Evolutionary conservation across 2,329 filamentous ascomycete species (phyloP).

Genomic region (Biscogniauxia sp.): DNA sequence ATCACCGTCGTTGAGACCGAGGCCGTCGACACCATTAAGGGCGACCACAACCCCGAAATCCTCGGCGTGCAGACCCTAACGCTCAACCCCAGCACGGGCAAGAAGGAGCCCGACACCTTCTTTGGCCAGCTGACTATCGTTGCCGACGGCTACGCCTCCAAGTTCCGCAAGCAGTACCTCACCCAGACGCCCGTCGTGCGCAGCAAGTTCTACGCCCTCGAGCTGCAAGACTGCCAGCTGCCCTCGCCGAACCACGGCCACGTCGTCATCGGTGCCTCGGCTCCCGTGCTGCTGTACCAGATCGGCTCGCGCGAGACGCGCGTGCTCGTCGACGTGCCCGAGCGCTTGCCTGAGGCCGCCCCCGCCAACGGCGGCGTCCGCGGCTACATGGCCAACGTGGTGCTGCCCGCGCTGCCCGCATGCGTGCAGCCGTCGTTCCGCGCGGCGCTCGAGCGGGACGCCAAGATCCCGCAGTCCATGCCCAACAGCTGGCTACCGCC

Average conservation of each 20-base stretch:
- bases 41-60: constrained; percentile 66
- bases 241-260: constrained; percentile 76
- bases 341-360: constrained; percentile 70
- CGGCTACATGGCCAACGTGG: constrained; percentile 74
- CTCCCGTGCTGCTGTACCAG: constrained; percentile 88
- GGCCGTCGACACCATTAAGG: constrained; percentile 71
- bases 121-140: constrained; percentile 87
- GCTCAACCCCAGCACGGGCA: constrained; percentile 51
- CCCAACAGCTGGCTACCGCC: constrained; percentile 93
- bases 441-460: constrained; percentile 68
- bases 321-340: constrained; percentile 83
- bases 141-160: constrained; percentile 89
- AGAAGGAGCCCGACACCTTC: constrained; percentile 68
- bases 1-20: constrained; percentile 91
- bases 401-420: constrained; percentile 74
- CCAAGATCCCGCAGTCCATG: constrained; percentile 79
- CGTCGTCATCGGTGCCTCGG: constrained; percentile 76
- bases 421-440: constrained; percentile 71
- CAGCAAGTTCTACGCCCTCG: constrained; percentile 90
- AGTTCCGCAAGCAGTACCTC: constrained; percentile 81
- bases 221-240: constrained; percentile 83
- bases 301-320: constrained; percentile 94
- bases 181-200: constrained; percentile 64
- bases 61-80: constrained; percentile 80
- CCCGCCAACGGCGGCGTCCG: constrained; percentile 78